Conservation (phyloP, 805 yeast genomes). For the Metschnikowia anglica region DNA sequence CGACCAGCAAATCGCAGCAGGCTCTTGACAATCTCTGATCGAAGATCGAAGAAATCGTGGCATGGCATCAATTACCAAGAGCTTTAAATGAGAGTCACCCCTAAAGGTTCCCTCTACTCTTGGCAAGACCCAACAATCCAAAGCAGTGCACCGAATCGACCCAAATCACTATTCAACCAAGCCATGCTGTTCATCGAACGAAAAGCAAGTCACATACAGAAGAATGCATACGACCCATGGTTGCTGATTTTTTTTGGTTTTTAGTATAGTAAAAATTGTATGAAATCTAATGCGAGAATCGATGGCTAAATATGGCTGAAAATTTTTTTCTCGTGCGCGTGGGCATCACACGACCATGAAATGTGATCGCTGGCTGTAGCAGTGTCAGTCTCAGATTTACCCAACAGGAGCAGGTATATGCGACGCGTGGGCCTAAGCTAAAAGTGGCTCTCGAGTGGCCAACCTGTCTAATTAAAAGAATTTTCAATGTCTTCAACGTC, state of each 20-base stretch:
- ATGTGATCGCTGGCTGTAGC: conserved; percentile 5
- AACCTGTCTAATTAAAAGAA: conserved; percentile 15
- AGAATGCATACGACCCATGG: conserved; percentile 99
- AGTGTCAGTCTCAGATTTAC: conserved; percentile 6
- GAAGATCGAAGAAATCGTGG: conserved; percentile 2
- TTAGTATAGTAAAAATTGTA: conserved; percentile 8
- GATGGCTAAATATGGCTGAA: conserved; percentile 19
- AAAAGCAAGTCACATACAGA: conserved; percentile 62
- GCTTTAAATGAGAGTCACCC: conserved; percentile 15
- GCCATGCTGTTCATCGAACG: conserved; percentile 16
- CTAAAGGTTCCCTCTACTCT: conserved; percentile 24
- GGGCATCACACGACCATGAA: conserved; percentile 10
- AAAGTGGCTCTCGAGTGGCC: neutral
- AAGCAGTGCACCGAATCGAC: conserved; percentile 25
- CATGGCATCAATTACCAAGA: conserved; percentile 28
- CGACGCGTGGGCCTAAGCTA: neutral
- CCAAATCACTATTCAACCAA: conserved; percentile 28
- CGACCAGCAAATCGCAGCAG: conserved; percentile 41
- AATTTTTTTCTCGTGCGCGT: conserved; percentile 20
- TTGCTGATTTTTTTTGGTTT: conserved; percentile 48
- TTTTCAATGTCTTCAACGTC: conserved; percentile 61
- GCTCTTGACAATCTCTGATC: conserved; percentile 1
- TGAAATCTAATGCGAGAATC: neutral
- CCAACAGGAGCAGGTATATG: conserved; percentile 2
- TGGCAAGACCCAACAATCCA: conserved; percentile 30